Percentiles rank a stretch among this genome's conserved stretches.
phyloP scores from a whole-genome alignment of 2,329 filamentous ascomycete genomes.

The Aspergillus tamarii region DNA sequence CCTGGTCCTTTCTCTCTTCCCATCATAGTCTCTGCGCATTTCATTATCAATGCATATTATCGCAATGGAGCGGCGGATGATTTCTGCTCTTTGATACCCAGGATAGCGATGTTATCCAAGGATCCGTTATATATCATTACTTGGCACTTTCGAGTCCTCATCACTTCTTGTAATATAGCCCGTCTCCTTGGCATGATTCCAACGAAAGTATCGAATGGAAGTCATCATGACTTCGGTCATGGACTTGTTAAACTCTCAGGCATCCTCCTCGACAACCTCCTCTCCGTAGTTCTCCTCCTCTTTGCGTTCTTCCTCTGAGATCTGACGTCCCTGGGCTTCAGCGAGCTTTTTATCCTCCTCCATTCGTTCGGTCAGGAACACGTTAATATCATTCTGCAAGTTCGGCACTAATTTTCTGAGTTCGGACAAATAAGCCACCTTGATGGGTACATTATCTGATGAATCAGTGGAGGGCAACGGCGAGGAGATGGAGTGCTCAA shows the following conservation, averaged over 20 bases:
- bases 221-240: slow-evolving; percentile 17
- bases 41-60: slow-evolving; percentile 12
- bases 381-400: slow-evolving; percentile 62
- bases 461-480: slow-evolving; percentile 22
- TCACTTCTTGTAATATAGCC: neutral
- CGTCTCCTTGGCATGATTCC: neutral
- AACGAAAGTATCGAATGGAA: neutral
- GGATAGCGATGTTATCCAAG: slow-evolving; percentile 32
- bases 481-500: slow-evolving; percentile 36
- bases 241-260: slow-evolving; percentile 30
- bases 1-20: slow-evolving; percentile 20
- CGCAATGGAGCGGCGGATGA: slow-evolving; percentile 23
- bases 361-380: slow-evolving; percentile 64
- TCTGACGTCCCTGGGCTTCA: slow-evolving; percentile 35
- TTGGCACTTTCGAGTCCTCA: neutral
- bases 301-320: slow-evolving; percentile 44
- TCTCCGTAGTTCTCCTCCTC: slow-evolving; percentile 76
- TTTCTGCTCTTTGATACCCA: slow-evolving; percentile 42
- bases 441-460: slow-evolving; percentile 39
- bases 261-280: slow-evolving; percentile 72
- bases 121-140: slow-evolving; percentile 19
- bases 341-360: slow-evolving; percentile 58
- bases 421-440: slow-evolving; percentile 57
- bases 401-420: slow-evolving; percentile 53
- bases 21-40: slow-evolving; percentile 8